Base-by-base conservation (phyloP, 2,329 filamentous ascomycete genomes). In the Ophiosphaerella herpotricha region DNA sequence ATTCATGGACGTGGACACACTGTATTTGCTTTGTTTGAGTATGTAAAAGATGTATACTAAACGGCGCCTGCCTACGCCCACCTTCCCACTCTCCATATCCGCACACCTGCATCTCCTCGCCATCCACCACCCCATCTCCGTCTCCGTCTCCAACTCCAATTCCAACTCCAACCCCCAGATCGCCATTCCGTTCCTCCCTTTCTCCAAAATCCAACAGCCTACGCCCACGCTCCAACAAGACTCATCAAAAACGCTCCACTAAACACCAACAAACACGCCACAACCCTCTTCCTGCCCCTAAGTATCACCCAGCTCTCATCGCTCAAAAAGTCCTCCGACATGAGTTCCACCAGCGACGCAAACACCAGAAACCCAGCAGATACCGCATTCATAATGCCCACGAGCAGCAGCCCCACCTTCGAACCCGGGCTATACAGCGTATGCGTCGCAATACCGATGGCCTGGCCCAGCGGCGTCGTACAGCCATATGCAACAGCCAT, bases 321-420 rank as follows among this genome's bases (percentile, higher is more conserved):
- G 11, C 83, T 85, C 52, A 91, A 66, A 61, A 95, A 95, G 63
- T 96, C 91, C 72, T 95, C 90, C 0, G 90, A 88, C 39, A 96
- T 79, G 16, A 96, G 79, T 74, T 96, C 90, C 4, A 95, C 91
- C 37, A 96, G 76, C 0, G 89, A 90, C 0, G 91, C 90, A 68
- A 93, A 95, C 3, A 95, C 78, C 24, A 96, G 74, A 43, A 96
- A 77, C 0, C 91, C 91, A 43, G 87, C 87, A 8, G 88, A 91
- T 43, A 95, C 88, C 34, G 89, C 90, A 64, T 96, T 95, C 81
- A 93, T 94, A 67, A 92, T 84, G 7, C 91, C 91, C 5, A 95
- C 90, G 75, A 93, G 87, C 23, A 95, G 76, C 40, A 95, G 74
- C 0, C 91, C 90, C 0, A 85, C 83, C 66, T 90, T 82, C 62